Conservation (phyloP, 1,284 basidiomycete genomes). For the Cronartium ribicola region DNA sequence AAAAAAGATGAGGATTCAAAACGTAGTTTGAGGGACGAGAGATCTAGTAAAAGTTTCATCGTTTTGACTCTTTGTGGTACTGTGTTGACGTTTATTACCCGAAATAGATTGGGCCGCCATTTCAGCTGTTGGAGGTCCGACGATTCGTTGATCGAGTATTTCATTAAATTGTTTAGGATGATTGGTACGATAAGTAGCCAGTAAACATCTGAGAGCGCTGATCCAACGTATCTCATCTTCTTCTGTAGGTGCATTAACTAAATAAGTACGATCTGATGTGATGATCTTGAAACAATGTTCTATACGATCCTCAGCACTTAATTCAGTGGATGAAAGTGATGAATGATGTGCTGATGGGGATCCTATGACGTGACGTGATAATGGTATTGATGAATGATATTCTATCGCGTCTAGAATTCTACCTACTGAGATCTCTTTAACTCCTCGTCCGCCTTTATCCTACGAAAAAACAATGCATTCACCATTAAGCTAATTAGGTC, state of each 20-base stretch:
- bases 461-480: constrained; percentile 3
- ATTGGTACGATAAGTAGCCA: constrained; percentile 56
- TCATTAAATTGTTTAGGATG: constrained; percentile 18
- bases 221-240: constrained; percentile 99
- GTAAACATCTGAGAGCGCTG: constrained; percentile 82
- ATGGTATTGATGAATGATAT: constrained; percentile 60
- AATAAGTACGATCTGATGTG: constrained; percentile 80
- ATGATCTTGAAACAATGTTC: constrained; percentile 87
- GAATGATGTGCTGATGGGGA: constrained; percentile 44
- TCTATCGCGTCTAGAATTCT: constrained; percentile 91
- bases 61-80: no score
- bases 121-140: no score
- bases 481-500: background rate
- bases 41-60: no score
- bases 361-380: constrained; percentile 7
- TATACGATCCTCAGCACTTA: constrained; percentile 43
- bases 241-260: constrained; percentile 90
- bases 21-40: no score
- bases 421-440: constrained; percentile 75
- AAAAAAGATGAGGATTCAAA: no score
- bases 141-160: constrained; percentile 10
- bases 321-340: constrained; percentile 41
- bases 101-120: no score
- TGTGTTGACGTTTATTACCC: no score
- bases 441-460: constrained; percentile 69